Evolutionary conservation across 805 yeast species (phyloP), one percentile per base, ranked within the genome.

Genomic region (Ogataea glucozyma): DNA sequence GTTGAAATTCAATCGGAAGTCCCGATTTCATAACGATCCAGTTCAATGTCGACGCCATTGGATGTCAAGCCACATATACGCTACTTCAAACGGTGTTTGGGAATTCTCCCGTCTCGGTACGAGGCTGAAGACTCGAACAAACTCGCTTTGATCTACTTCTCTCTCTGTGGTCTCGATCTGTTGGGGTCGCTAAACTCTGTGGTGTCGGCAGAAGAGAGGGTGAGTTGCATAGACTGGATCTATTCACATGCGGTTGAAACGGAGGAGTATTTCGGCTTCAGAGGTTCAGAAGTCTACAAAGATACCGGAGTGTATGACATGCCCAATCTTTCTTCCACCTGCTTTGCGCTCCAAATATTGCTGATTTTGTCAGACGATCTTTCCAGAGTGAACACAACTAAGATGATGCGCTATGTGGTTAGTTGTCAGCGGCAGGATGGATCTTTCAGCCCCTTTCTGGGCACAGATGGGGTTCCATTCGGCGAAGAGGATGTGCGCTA

Each of bases 401-500:
- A 62, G 42, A 61, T 87, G n/a, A 69, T 78, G 72, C 49, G 52
- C 4, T 85, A 81, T 60, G 73, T 90, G 2, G 45, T 58, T 1
- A 46, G 51, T 27, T 87, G 95, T 53, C 97, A 89, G 59, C 54
- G 72, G 1, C 61, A 71, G 7, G 71, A 67, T 47, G 89, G 89
- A 1, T 72, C 78, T 14, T 88, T 90, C 44, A 62, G 68, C 0
- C 72, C 82, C 0, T 57, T 62, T 14, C 48, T 72, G 8, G 73
- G 66, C 38, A 35, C 51, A 1, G 46, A 60, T 19, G 64, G 63
- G 0, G 13, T 45, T 0, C 74, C 78, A 0, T 65, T 63, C 32
- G 85, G 84, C 9, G 90, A 87, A 37, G 65, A 73, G 1, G 97
- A 91, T 62, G 58, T 85, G 44, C 68, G 97, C 38, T 79, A 79